Evolutionary conservation across 2,329 filamentous ascomycete species (phyloP), one percentile per base, ranked within the genome.

Genomic region (Tolypocladium ovalisporum): DNA sequence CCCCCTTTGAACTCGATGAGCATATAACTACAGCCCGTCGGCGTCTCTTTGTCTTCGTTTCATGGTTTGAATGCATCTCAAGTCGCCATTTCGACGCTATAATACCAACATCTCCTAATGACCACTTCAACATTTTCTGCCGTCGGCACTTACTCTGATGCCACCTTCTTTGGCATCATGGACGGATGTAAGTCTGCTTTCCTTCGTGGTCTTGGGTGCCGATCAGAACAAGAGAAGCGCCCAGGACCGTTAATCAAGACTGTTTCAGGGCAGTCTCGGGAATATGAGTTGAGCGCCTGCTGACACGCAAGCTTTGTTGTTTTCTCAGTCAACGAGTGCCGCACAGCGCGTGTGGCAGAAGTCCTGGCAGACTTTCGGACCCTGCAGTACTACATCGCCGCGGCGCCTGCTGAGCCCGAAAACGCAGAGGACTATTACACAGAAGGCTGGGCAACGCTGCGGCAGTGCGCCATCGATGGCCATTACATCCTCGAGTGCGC

Each of bases 401-500:
- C 77, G 12, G 79, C 75, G 9, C 80, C 81, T 15, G 75, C 75
- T 56, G 76, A 82, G n/a, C 81, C 84, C 9, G 65, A 70, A 4
- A 71, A 83, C 68, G 71, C 74, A 58, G 77, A 81, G 56, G 84
- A 86, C 65, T 83, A 84, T 65, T 80, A 83, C 69, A 83, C 82
- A 15, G 82, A 85, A 61, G 84, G 83, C 27, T 87, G 82, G 82
- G 76, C 79, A 5, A 78, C 78, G 19, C 71, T 87, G 55, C 79
- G 83, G 47, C 83, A 87, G 70, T 86, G 83, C 71, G 74, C 77
- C 54, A 66, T 84, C 47, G 84, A 86, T 63, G 83, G 83, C 8
- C 82, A 84, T 65, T 77, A 84, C 70, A 85, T 87, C 62, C 76
- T 86, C 60, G 82, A 86, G 65, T 83, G 80, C 64, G 82, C 81